These are phyloP conservation scores for Penicillium bialowiezense DNA, from an alignment of 495 filamentous ascomycete genomes.

Conservation along the genomic window DNA sequence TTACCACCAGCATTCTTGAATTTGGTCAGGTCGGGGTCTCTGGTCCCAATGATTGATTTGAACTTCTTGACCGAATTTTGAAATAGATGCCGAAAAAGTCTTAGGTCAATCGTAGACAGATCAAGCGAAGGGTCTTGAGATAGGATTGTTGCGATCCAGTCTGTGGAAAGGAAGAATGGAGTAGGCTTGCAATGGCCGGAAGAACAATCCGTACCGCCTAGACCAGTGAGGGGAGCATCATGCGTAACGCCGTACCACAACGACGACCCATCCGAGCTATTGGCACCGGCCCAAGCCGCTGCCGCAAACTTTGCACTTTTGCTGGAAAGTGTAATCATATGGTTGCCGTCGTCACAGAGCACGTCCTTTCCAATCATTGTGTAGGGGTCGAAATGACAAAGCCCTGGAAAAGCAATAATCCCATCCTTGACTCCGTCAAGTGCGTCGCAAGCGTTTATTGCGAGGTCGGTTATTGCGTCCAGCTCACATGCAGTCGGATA, in stretches of 20 bases:
- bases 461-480: conserved; percentile 40
- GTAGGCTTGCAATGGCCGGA: neutral
- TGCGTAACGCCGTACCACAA: neutral
- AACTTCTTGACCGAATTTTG: neutral
- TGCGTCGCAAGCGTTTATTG: conserved; percentile 43
- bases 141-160: neutral
- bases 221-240: neutral
- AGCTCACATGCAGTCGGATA: conserved; percentile 38
- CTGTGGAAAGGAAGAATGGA: neutral
- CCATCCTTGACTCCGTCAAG: conserved; percentile 57
- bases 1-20: conserved; percentile 38
- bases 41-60: conserved; percentile 30
- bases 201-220: neutral
- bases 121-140: neutral
- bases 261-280: conserved; percentile 1
- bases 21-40: conserved; percentile 30
- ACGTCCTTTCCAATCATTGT: conserved; percentile 43
- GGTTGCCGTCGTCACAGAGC: conserved; percentile 30
- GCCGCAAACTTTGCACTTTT: conserved; percentile 19
- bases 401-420: conserved; percentile 52
- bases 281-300: conserved; percentile 22
- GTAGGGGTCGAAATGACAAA: conserved; percentile 49
- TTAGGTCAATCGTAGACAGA: neutral
- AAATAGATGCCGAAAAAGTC: neutral
- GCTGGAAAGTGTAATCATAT: conserved; percentile 27